Conservation (phyloP, 2,329 filamentous ascomycete species). For the Colletotrichum liaoningense region DNA sequence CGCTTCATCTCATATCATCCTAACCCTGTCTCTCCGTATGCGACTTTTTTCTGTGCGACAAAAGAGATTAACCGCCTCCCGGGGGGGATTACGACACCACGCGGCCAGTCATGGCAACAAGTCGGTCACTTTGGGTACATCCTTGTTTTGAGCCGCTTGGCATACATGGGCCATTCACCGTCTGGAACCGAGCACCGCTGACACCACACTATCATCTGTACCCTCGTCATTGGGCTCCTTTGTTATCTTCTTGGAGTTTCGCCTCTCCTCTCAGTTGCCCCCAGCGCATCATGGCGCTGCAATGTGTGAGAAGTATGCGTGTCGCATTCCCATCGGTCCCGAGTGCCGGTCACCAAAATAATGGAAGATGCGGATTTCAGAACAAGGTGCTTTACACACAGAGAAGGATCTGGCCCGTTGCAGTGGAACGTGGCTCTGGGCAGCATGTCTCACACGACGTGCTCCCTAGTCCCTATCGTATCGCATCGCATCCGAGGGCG, state of each 20-base stretch:
- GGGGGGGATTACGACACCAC: conserved; percentile 30
- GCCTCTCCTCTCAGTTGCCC: background rate
- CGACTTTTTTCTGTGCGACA: conserved; percentile 18
- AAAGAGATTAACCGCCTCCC: conserved; percentile 22
- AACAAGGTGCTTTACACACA: background rate
- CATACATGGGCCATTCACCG: conserved; percentile 29
- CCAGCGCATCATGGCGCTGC: background rate
- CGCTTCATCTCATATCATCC: background rate
- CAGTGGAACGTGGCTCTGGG: conserved; percentile 17
- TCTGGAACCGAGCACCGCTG: conserved; percentile 19
- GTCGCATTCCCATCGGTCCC: background rate
- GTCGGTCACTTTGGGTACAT: conserved; percentile 22
- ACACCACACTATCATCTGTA: background rate
- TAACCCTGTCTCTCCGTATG: conserved; percentile 1
- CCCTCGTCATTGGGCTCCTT: background rate
- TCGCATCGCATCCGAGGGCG: background rate
- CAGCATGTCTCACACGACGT: conserved; percentile 19
- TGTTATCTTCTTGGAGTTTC: background rate
- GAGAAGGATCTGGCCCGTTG: background rate
- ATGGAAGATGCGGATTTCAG: background rate
- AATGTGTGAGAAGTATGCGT: background rate
- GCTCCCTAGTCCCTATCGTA: background rate
- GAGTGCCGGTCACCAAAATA: background rate
- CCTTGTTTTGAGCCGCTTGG: conserved; percentile 35
- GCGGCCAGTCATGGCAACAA: conserved; percentile 21